Evolutionary conservation across 2,329 filamentous ascomycete species (phyloP), one percentile per base, ranked within the genome.

Genomic region (Trichoderma sp.): DNA sequence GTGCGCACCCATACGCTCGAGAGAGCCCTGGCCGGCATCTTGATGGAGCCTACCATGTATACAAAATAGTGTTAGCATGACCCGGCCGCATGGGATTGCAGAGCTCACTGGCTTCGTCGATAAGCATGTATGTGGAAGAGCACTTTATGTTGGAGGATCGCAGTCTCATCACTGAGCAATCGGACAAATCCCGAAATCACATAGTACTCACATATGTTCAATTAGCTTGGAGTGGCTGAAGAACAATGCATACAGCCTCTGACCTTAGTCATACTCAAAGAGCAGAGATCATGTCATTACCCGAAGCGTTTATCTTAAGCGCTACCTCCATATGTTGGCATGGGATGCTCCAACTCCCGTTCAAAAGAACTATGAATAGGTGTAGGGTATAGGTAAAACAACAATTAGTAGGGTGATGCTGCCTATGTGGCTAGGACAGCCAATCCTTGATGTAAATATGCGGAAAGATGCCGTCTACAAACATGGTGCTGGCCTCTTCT

Each of bases 1-100:
- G 61, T 49, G 61, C 61, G 28, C 61, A 34, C 34, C 61, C 61
- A 56, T 55, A 66, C 52, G 61, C 37, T 56, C 52, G 61, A 52
- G 34, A 66, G 11, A 39, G 37, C 18, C 21, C 24, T 55, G 34
- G 52, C 34, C 61, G 51, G 61, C 39, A 56, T 46, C n/a, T 13
- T 32, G 51, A 55, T 54, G 60, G 24, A 14, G 24, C 43, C 37
- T 13, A 39, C 14, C 37, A 37, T 37, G 34, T 18, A 16, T 56
- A 26, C 49, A 43, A 43, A 55, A 28, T 18, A 55, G 49, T 10
- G 16, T 7, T 34, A 56, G 54, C 7, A n/a, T 46, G 32, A 14
- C 32, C 32, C 30, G 13, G 52, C 30, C 37, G 18, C 37, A 39
- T 30, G 52, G 43, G 26, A 37, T 52, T 37, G 32, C 28, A 34